phyloP scores from a whole-genome alignment of 1,139 yeast genomes.

The Pneumocystis sp. region DNA sequence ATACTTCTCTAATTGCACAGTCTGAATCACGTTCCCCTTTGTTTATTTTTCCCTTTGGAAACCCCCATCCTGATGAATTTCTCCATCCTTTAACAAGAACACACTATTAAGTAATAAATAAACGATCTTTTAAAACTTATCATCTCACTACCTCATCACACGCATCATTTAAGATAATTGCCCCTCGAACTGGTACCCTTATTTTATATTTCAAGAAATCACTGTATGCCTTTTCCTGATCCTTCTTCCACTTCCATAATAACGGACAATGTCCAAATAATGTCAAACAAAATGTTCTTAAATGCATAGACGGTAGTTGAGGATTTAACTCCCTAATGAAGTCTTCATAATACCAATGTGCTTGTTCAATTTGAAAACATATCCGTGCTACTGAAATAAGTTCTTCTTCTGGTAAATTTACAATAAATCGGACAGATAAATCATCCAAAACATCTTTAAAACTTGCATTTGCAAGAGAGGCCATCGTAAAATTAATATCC shows the following conservation, averaged over 20 bases:
- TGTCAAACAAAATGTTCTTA: conserved; percentile 62
- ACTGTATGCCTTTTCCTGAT: conserved; percentile 53
- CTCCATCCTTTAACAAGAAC: conserved; percentile 77
- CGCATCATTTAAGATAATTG: conserved; percentile 64
- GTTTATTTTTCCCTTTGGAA: conserved; percentile 92
- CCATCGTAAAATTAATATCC: not conserved
- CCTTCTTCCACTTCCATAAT: conserved; percentile 70
- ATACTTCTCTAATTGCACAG: conserved; percentile 81
- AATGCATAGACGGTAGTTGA: conserved; percentile 58
- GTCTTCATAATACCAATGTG: conserved; percentile 95
- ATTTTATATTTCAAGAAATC: conserved; percentile 74
- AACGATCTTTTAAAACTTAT: too few relatives aligned
- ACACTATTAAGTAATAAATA: conserved; percentile 8
- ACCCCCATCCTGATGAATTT: conserved; percentile 71
- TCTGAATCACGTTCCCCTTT: conserved; percentile 81
- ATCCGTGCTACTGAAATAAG: conserved; percentile 72
- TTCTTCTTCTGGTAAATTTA: conserved; percentile 87
- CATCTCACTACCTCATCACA: conserved; percentile 40
- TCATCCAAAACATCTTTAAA: conserved; percentile 54
- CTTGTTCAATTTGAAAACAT: conserved; percentile 91
- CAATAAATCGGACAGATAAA: conserved; percentile 43
- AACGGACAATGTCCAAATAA: conserved; percentile 69
- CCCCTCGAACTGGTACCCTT: conserved; percentile 91
- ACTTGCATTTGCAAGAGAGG: conserved; percentile 23
- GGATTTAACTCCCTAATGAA: conserved; percentile 64